A percentile compares a stretch with the other conserved stretches of the same genome.
These are phyloP conservation scores for Podaxis sp. DNA, from an alignment of 768 basidiomycete genomes.

Conservation along the genomic window DNA sequence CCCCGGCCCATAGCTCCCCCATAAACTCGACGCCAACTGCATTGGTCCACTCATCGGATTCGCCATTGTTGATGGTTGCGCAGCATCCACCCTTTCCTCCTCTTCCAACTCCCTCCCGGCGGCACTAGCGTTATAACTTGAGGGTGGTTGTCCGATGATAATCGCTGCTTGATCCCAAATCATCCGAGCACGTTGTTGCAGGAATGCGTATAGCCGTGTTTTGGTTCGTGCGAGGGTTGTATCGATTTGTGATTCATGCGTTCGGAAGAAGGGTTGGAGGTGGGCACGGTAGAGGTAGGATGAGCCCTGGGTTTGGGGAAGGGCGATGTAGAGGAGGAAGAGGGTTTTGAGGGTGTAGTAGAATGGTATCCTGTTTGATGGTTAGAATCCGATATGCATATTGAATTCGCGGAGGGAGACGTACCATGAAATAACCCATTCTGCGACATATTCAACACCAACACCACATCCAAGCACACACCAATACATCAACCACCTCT, in stretches of 20 bases:
- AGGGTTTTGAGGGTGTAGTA: conserved; percentile 79
- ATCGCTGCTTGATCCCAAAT: conserved; percentile 63
- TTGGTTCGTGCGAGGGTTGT: conserved; percentile 65
- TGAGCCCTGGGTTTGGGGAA: conserved; percentile 87
- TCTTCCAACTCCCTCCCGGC: neutral
- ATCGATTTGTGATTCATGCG: conserved; percentile 85
- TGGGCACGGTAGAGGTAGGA: conserved; percentile 78
- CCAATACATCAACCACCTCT: conserved; percentile 98
- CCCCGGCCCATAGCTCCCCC: conserved; percentile 75
- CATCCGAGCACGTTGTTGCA: conserved; percentile 58
- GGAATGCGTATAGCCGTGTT: conserved; percentile 50
- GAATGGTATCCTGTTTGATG: conserved; percentile 70
- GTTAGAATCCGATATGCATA: neutral
- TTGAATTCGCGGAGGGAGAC: conserved; percentile 19
- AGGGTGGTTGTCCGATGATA: conserved; percentile 40
- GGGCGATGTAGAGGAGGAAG: conserved; percentile 84
- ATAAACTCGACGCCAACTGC: conserved; percentile 61
- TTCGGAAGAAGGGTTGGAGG: conserved; percentile 77
- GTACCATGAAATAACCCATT: conserved; percentile 86
- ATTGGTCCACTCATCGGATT: conserved; percentile 62
- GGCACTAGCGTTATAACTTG: neutral
- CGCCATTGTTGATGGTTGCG: conserved; percentile 37
- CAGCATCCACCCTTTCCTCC: conserved; percentile 1
- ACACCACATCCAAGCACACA: conserved; percentile 82
- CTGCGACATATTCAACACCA: conserved; percentile 76